Evolutionary conservation across 495 filamentous ascomycete genomes (phyloP).

Genomic region (Lophium mytilinum): DNA sequence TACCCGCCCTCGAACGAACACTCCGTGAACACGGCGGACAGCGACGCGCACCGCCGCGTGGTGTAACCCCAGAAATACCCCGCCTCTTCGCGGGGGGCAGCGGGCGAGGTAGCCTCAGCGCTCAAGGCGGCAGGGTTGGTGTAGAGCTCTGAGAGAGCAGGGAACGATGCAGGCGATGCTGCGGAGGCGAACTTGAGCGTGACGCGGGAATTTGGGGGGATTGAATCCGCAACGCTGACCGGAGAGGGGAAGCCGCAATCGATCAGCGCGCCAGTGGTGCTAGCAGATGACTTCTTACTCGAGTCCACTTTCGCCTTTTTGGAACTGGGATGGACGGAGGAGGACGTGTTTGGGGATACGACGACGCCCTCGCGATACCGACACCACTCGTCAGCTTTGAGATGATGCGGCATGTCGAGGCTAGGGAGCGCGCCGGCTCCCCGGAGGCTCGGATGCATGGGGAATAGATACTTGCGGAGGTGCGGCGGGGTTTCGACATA

Average conservation of each 20-base stretch:
- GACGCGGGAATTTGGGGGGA: conserved; percentile 54
- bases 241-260: conserved; percentile 48
- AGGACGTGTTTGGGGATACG: conserved; percentile 17
- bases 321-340: conserved; percentile 14
- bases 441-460: conserved; percentile 60
- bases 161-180: conserved; percentile 12
- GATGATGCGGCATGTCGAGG: conserved; percentile 70
- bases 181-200: conserved; percentile 52
- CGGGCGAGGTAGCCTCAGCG: conserved; percentile 51
- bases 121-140: conserved; percentile 8
- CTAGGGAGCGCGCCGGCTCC: conserved; percentile 57
- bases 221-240: conserved; percentile 37
- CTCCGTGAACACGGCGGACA: conserved; percentile 58
- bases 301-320: conserved; percentile 26
- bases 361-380: conserved; percentile 66
- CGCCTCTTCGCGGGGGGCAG: conserved; percentile 52
- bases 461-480: conserved; percentile 59
- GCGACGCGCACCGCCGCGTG: conserved; percentile 47
- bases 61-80: conserved; percentile 76
- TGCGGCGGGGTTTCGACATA: conserved; percentile 72
- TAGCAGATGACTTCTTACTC: background rate
- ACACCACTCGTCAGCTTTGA: conserved; percentile 56
- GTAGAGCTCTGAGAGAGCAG: background rate
- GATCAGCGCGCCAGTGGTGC: conserved; percentile 39
- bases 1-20: conserved; percentile 31